Conservation (phyloP, 2,329 filamentous ascomycete genomes). For the Sarocladium kiliense region DNA sequence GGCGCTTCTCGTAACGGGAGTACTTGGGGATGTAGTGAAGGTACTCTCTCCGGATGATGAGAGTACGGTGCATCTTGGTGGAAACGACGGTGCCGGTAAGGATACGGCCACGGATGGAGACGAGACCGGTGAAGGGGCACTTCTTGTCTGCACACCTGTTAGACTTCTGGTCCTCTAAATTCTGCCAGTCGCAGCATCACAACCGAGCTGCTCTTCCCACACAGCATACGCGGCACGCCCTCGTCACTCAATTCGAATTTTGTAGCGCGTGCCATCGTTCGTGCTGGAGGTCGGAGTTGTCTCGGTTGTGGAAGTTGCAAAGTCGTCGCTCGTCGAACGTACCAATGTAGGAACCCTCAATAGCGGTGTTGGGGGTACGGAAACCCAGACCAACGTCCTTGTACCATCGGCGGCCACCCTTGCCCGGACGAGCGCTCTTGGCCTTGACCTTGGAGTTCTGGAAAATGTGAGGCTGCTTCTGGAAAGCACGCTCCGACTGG, state of each 20-base stretch:
- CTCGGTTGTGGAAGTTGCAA: background rate
- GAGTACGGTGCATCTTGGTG: constrained; percentile 99
- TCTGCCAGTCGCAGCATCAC: background rate
- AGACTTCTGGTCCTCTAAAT: constrained; percentile 15
- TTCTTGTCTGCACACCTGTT: constrained; percentile 79
- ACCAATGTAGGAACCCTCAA: constrained; percentile 99
- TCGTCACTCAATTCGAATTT: background rate
- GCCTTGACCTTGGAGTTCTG: constrained; percentile 91
- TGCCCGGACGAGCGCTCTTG: constrained; percentile 79
- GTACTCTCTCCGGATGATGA: constrained; percentile 99
- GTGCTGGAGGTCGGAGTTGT: background rate
- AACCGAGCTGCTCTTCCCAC: background rate
- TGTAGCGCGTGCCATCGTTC: background rate
- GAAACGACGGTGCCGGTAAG: constrained; percentile 98
- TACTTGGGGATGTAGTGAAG: constrained; percentile 99
- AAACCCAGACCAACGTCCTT: constrained; percentile 99
- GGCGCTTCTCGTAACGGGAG: constrained; percentile 99
- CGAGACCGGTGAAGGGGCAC: constrained; percentile 98
- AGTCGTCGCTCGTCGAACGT: constrained; percentile 43
- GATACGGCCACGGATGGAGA: constrained; percentile 99
- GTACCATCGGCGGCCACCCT: constrained; percentile 91
- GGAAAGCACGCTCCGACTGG: constrained; percentile 99
- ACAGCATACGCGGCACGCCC: constrained; percentile 1
- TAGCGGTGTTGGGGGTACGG: constrained; percentile 96
- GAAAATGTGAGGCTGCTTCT: constrained; percentile 99